These are phyloP conservation scores for Lichtheimia hyalospora DNA, from an alignment of 371 early-diverging fungal genomes.

Conservation along the genomic window DNA sequence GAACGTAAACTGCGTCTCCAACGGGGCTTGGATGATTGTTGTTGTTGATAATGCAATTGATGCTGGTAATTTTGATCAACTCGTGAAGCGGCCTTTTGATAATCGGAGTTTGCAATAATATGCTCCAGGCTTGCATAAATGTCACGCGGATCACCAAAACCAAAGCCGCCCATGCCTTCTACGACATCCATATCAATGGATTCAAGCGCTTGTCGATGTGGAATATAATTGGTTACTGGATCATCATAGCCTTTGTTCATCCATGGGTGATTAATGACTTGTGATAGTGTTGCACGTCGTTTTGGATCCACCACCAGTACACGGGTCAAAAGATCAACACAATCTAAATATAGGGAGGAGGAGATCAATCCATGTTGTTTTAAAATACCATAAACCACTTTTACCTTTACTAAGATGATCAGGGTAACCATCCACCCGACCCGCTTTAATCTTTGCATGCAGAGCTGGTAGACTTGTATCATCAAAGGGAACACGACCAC, in stretches of 20 bases:
- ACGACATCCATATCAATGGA: conserved; percentile 38
- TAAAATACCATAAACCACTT: background rate
- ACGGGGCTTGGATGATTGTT: conserved; percentile 12
- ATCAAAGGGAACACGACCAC: conserved; percentile 88
- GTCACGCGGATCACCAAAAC: conserved; percentile 32
- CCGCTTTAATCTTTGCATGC: conserved; percentile 67
- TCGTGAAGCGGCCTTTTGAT: conserved; percentile 33
- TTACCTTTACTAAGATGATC: conserved; percentile 47
- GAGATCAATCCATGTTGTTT: background rate
- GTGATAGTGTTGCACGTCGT: conserved; percentile 59
- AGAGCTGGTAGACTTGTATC: conserved; percentile 64
- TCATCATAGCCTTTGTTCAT: conserved; percentile 64
- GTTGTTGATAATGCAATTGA: conserved; percentile 5
- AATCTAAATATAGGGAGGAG: conserved; percentile 38
- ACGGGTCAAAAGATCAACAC: conserved; percentile 62
- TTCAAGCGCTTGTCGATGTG: conserved; percentile 33
- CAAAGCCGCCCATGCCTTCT: conserved; percentile 50
- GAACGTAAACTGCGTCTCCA: conserved; percentile 21
- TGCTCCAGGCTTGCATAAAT: conserved; percentile 27
- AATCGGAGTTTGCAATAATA: conserved; percentile 30
- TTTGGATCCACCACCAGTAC: conserved; percentile 65
- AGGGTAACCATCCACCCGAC: conserved; percentile 44
- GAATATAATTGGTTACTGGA: conserved; percentile 35
- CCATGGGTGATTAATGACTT: conserved; percentile 70
- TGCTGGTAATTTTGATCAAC: conserved; percentile 29